Conservation (phyloP, 2,329 filamentous ascomycete genomes). For the Diaporthe citrichinensis region DNA sequence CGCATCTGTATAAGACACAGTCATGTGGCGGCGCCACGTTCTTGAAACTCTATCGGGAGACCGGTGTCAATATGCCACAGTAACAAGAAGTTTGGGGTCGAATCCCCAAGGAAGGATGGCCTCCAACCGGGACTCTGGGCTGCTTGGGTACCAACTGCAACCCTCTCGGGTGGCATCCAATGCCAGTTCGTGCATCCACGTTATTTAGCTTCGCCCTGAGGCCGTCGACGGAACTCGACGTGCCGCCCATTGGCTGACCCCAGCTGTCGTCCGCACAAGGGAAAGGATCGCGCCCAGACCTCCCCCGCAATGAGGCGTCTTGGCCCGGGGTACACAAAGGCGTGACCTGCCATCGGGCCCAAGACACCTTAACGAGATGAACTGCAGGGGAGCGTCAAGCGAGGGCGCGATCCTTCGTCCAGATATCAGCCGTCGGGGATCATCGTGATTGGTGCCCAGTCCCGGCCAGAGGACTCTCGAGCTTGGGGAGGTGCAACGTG, state of each 20-base stretch:
- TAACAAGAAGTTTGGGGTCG: background rate
- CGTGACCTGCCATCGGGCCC: background rate
- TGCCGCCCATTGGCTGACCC: constrained; percentile 5
- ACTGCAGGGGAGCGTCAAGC: constrained; percentile 14
- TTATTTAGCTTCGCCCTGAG: background rate
- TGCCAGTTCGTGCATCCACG: background rate
- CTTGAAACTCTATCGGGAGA: background rate
- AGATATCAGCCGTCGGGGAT: constrained; percentile 25
- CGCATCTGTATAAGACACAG: background rate
- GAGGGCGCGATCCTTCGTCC: constrained; percentile 12
- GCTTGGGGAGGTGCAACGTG: constrained; percentile 29
- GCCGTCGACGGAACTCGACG: constrained; percentile 4
- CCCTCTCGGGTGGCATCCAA: constrained; percentile 16
- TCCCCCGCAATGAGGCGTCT: constrained; percentile 28
- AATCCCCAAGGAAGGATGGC: constrained; percentile 1
- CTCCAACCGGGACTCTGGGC: constrained; percentile 19
- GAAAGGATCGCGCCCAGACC: constrained; percentile 28
- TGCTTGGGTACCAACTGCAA: constrained; percentile 28
- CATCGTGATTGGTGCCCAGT: constrained; percentile 18
- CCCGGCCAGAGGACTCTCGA: background rate
- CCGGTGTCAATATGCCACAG: background rate
- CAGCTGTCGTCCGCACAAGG: constrained; percentile 1
- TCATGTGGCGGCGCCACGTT: constrained; percentile 26
- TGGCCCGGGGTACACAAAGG: constrained; percentile 21
- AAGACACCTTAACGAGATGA: constrained; percentile 18